Evolutionary conservation across 2,329 filamentous ascomycete species (phyloP), one percentile per base, ranked within the genome.

Genomic region (Scedosporium apiospermum): DNA sequence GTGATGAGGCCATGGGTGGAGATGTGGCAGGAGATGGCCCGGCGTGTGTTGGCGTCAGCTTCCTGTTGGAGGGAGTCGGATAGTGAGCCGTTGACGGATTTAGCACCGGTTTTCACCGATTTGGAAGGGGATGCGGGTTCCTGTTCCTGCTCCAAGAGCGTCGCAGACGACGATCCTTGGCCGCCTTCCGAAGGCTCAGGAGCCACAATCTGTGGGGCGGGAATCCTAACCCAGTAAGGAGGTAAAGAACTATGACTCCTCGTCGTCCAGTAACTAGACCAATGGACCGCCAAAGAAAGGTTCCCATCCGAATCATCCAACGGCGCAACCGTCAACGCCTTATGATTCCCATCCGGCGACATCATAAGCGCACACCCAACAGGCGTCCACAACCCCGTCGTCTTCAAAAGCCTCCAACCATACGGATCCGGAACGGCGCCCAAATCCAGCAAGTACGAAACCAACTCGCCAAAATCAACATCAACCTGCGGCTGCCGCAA

Each of bases 371-470:
- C 73, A 41, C 83, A 86, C 3, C 83, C 84, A 0, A 80, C 78
- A 0, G 85, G 84, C 2, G 84, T 84, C 83, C 84, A 87, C 1
- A 87, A 68, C 0, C 84, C 84, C 4, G 82, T 82, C 0, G 79
- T 80, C 27, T 82, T 76, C 63, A 87, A 65, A 65, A 86, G 71
- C 49, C 78, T 79, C 79, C 84, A 86, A 2, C 84, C 84, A 59
- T 82, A 81, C 0, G 81, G 71, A 63, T 86, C 82, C 0, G 85
- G 84, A 2, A 85, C 75, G 1, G 85, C 86, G 2, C 86, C 86
- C 7, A 87, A 75, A 69, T 88, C 86, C 1, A 88, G 71, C 42
- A 88, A 72, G 64, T 88, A 88, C 27, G 78, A 80, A 0, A 88
- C 73, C 3, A 89, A 73, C 65, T 86, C 81, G 64, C 85, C 82